Evolutionary conservation across 75 land plant species (phyloP), one percentile per base, ranked within the genome.

Genomic region (Picea sitchensis): DNA sequence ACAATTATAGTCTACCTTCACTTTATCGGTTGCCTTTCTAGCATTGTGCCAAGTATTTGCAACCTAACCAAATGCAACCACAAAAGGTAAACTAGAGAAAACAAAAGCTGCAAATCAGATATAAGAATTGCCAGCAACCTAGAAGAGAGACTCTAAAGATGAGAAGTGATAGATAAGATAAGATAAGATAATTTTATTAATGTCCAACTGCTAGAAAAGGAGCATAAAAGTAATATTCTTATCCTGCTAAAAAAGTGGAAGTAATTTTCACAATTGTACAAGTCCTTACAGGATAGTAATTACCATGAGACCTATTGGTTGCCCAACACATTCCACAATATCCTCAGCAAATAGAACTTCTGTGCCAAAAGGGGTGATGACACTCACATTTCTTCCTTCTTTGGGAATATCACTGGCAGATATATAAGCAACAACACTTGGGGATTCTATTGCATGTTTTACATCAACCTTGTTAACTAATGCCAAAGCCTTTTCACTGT

Each of bases 261-360:
- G 44, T 44, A 71, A 64, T 6, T 41, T 71, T 71, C 23, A 38
- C 23, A 41, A 20, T 20, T 20, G 51, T 13, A 71, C 74, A 5
- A 81, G 14, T 32, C 82, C 36, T 41, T 71, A 23, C 11, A 71
- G 36, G 18, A 51, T 51, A 64, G 12, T 30, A 26, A 67, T 83
- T 88, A 96, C 99, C 98, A 94, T 84, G 61, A 94, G 51, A 38
- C 89, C 98, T 76, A 96, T 61, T 26, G 87, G 90, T 51, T 96
- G 90, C 61, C 99, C 99, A 76, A 91, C 89, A 86, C 67, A 92
- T 41, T 80, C 76, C 21, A 89, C 86, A 47, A 82, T 38, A 73
- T 85, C 86, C 57, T 85, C 88, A 59, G 93, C 92, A 84, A 92
- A 88, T 44, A 96, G 83, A 63, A 75, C 72, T 51, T 88, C 91